Evolutionary conservation across 2,329 filamentous ascomycete species (phyloP).

Genomic region (Fusarium verrucosum): DNA sequence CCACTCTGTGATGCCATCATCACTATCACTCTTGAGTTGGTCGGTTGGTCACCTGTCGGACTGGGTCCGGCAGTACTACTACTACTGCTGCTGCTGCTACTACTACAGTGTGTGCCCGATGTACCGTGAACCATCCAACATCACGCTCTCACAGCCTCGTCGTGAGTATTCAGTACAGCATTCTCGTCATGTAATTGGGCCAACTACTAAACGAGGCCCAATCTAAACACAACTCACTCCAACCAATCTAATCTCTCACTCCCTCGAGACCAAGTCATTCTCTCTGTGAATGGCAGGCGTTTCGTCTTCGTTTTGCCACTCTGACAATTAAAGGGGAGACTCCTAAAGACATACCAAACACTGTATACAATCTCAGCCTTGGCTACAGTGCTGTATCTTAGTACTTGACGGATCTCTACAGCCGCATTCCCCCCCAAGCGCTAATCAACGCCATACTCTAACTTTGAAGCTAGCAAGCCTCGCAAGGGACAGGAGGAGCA

Average conservation of each 20-base stretch:
- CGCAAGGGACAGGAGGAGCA: conserved; percentile 7
- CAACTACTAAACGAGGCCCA: conserved; percentile 7
- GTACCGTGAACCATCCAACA: conserved; percentile 13
- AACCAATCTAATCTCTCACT: not conserved
- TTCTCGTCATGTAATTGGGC: conserved; percentile 2
- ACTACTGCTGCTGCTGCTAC: no score
- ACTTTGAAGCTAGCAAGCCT: conserved; percentile 33
- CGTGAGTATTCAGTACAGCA: conserved; percentile 3
- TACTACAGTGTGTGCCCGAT: conserved; percentile 4
- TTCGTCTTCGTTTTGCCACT: conserved; percentile 21
- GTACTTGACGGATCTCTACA: conserved; percentile 21
- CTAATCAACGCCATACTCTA: conserved; percentile 22
- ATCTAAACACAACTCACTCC: conserved; percentile 5
- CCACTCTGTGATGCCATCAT: conserved; percentile 12
- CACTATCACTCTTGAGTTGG: not conserved
- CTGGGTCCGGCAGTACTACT: conserved; percentile 5
- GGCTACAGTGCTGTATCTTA: conserved; percentile 7
- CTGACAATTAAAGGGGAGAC: not conserved
- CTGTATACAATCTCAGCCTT: conserved; percentile 23
- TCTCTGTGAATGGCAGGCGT: not conserved
- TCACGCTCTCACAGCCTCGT: conserved; percentile 8
- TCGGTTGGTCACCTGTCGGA: conserved; percentile 18
- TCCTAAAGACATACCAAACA: no score
- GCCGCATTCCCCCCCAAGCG: conserved; percentile 25
- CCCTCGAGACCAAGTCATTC: not conserved